Evolutionary conservation across 2,329 filamentous ascomycete genomes (phyloP), one percentile per base, ranked within the genome.

Genomic region (Paraphoma chrysanthemicola): DNA sequence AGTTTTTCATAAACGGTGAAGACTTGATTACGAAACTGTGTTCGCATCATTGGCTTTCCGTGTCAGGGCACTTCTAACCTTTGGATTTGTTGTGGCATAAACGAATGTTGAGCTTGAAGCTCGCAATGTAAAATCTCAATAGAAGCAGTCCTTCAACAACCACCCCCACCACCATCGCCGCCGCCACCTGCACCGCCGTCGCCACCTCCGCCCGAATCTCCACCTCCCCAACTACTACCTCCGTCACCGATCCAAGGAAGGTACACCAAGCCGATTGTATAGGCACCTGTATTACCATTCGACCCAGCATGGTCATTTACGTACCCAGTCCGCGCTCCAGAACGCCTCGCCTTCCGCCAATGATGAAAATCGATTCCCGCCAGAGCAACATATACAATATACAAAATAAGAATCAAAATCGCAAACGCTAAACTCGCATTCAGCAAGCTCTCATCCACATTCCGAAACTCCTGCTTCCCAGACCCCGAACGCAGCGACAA

Each of bases 351-450:
- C 44, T 28, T 45, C n/a, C 44, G 7, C 23, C 30, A 23, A 29
- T 23, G 44, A 45, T 45, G 23, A 30, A 45, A 23, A 23, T 45
- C 18, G 23, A 45, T 45, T 10, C 23, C 17, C n/a, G 44, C n/a
- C 17, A 14, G 7, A 45, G 29, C 23, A 14, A 45, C 44, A 30
- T 45, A 45, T 11, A 45, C 14, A 17, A 45, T n/a, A 14, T 45
- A 45, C 11, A 45, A 9, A 38, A 45, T 14, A 3, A 45, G 16
- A 12, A 23, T 45, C 17, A 45, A 30, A 30, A n/a, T 28, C 23
- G 23, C 23, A 53, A 53, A 56, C 49, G 42, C 53, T 48, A 51
- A 38, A 53, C 50, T 53, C 53, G 56, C 56, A 44, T 45, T n/a
- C 23, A 30, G 23, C 8, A 45, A 8, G 10, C 11, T 30, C 9